A percentile compares a stretch with the other conserved stretches of the same genome.
Evolutionary conservation across 345 rosid genomes (phyloP).

Genomic region (Balakata baccata): DNA sequence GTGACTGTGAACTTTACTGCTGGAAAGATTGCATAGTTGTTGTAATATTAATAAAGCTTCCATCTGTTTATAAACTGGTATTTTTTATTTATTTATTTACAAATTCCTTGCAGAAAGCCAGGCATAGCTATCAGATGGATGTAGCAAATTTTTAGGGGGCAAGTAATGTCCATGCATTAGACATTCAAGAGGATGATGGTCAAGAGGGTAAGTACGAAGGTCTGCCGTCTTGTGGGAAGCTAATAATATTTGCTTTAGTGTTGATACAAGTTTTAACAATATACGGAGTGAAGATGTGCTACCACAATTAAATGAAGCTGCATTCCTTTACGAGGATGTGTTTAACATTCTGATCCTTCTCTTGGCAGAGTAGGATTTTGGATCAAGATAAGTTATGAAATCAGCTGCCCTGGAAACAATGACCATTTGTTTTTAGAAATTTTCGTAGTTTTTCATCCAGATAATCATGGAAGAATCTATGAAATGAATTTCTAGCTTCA

Average conservation of each 20-base stretch:
- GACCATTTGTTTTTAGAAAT: not conserved
- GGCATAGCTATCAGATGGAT: constrained; percentile 90
- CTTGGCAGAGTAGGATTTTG: not conserved
- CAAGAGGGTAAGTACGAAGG: constrained; percentile 48
- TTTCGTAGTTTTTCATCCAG: not conserved
- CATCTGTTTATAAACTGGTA: not conserved
- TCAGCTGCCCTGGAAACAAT: not conserved
- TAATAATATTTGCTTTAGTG: constrained; percentile 3
- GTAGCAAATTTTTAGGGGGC: constrained; percentile 56
- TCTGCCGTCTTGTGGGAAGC: constrained; percentile 1
- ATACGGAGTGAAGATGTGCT: not conserved
- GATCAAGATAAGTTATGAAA: constrained; percentile 1
- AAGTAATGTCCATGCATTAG: constrained; percentile 41
- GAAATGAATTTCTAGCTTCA: constrained; percentile 8
- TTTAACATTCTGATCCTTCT: constrained; percentile 4
- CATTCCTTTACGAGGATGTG: not conserved
- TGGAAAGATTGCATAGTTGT: not conserved
- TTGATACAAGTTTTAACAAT: constrained; percentile 3
- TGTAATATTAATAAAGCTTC: not conserved
- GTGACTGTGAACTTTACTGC: not conserved
- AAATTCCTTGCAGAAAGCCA: constrained; percentile 67
- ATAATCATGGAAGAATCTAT: not conserved
- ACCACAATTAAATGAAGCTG: not conserved
- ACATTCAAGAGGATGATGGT: constrained; percentile 22
- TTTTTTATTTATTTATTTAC: not conserved